These are phyloP conservation scores for Artomyces pyxidatus DNA, from an alignment of 768 basidiomycete genomes.

Conservation along the genomic window DNA sequence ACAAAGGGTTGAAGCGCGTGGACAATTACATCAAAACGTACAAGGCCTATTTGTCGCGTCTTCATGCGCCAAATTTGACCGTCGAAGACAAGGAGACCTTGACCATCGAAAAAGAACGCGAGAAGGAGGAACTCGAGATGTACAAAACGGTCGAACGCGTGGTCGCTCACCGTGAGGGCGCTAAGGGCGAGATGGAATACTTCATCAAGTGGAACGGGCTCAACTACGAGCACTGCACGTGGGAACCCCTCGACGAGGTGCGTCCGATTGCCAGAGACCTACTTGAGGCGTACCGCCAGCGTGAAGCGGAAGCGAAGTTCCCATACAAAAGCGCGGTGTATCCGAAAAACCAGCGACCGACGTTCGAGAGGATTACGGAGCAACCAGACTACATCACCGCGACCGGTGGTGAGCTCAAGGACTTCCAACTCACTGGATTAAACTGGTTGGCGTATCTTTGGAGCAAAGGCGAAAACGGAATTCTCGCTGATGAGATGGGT, in stretches of 20 bases:
- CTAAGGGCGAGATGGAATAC: slow-evolving; percentile 61
- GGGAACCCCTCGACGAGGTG: slow-evolving; percentile 83
- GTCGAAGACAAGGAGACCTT: slow-evolving; percentile 87
- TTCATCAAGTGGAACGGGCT: slow-evolving; percentile 97
- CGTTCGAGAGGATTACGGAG: slow-evolving; percentile 74
- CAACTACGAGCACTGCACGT: slow-evolving; percentile 92
- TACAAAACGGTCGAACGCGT: slow-evolving; percentile 91
- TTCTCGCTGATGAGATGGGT: slow-evolving; percentile 99
- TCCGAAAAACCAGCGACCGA: slow-evolving; percentile 57
- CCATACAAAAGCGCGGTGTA: slow-evolving; percentile 80
- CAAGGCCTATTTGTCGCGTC: slow-evolving; percentile 61
- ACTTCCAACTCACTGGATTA: slow-evolving; percentile 95
- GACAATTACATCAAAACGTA: slow-evolving; percentile 98
- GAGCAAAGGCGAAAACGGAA: slow-evolving; percentile 92
- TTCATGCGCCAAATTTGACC: slow-evolving; percentile 56
- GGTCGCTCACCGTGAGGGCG: slow-evolving; percentile 65
- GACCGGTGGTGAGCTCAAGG: slow-evolving; percentile 86
- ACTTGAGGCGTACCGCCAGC: slow-evolving; percentile 69
- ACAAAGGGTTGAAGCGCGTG: slow-evolving; percentile 92
- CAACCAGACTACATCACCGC: slow-evolving; percentile 79
- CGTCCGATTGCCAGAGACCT: slow-evolving; percentile 67
- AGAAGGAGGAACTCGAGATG: slow-evolving; percentile 84
- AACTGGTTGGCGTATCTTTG: slow-evolving; percentile 99
- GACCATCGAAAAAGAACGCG: slow-evolving; percentile 83
- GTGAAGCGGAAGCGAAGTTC: slow-evolving; percentile 73